Evolutionary conservation across 257 asterid species (phyloP).

Genomic region (Thymus mandschuricus): DNA sequence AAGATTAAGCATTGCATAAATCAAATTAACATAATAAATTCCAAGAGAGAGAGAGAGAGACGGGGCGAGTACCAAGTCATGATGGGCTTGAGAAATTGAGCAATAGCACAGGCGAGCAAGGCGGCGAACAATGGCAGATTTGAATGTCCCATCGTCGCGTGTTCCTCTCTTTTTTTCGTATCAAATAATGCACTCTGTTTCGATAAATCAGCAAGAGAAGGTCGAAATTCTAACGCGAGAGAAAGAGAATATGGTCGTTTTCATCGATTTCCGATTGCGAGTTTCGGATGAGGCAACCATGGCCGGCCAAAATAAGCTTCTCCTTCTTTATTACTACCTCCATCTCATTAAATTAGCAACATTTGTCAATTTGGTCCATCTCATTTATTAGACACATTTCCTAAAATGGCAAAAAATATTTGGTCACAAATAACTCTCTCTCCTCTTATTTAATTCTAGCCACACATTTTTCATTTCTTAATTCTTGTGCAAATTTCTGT

Average conservation of each 20-base stretch:
- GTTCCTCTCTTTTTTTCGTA: not conserved
- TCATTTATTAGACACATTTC: no score
- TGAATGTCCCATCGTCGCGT: constrained; percentile 63
- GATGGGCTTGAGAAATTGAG: constrained; percentile 90
- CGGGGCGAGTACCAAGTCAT: constrained; percentile 63
- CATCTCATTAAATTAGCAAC: no score
- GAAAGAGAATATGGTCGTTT: not conserved
- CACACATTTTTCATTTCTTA: no score
- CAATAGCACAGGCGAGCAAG: constrained; percentile 78
- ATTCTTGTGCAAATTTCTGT: no score
- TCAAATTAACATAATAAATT: not conserved
- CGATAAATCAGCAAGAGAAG: not conserved
- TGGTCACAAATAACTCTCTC: no score
- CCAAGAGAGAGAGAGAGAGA: constrained; percentile 5
- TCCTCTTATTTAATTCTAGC: no score
- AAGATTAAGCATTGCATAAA: not conserved
- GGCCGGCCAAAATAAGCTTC: no score
- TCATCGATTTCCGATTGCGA: not conserved
- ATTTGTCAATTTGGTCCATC: no score
- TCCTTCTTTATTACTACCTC: no score
- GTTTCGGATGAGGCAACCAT: no score
- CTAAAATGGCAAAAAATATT: no score
- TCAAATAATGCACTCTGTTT: not conserved
- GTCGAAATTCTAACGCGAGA: not conserved
- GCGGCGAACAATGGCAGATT: constrained; percentile 73